Percentiles rank a stretch among this genome's conserved stretches.
phyloP scores from a whole-genome alignment of 768 basidiomycete genomes.

The Mycena leptocephala region DNA sequence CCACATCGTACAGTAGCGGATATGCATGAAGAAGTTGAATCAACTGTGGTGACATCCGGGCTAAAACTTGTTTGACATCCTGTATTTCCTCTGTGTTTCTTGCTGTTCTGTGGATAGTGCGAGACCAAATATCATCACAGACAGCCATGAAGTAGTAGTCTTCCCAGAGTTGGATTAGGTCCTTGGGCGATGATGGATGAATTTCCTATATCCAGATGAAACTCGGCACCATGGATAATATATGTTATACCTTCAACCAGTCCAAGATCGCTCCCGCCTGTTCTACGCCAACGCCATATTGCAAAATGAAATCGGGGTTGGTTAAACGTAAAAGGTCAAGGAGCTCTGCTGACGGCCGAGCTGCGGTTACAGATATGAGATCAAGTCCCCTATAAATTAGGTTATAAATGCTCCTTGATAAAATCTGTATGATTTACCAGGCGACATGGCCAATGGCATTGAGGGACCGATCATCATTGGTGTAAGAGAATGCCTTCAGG shows the following conservation, averaged over 20 bases:
- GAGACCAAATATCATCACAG: background rate
- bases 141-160: background rate
- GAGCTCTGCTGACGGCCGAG: background rate
- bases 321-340: background rate
- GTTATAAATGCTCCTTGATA: background rate
- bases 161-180: conserved; percentile 4
- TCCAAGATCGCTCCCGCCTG: background rate
- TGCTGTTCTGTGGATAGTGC: too few species aligned
- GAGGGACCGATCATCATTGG: background rate
- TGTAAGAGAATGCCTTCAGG: background rate
- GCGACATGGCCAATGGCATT: background rate
- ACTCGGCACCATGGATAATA: background rate
- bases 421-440: background rate
- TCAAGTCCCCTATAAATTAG: background rate
- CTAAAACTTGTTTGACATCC: background rate
- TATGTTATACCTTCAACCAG: conserved; percentile 1
- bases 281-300: too few species aligned
- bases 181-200: background rate
- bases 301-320: background rate
- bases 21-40: background rate
- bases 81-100: too few species aligned
- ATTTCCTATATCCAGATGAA: background rate
- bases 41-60: background rate
- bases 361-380: background rate
- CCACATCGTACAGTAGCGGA: background rate